Percentiles rank a stretch among this genome's conserved stretches.
Conservation (phyloP, 2,329 filamentous ascomycete genomes). For the Nectriaceae sp. region DNA sequence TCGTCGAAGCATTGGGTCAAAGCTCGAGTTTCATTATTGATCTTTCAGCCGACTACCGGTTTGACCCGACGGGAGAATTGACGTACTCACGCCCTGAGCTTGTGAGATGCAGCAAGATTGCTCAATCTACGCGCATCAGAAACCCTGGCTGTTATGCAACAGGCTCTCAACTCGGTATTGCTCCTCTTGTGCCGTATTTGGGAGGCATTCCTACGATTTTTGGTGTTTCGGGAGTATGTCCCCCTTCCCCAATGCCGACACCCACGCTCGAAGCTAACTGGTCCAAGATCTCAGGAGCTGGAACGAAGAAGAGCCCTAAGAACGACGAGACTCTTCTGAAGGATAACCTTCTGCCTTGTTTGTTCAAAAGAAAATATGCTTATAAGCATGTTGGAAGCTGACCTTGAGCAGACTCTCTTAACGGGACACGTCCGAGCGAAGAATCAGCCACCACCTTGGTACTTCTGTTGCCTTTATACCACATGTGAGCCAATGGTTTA, state of each 20-base stretch:
- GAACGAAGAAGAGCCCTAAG: slow-evolving; percentile 91
- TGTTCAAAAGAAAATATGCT: not conserved
- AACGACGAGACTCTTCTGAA: slow-evolving; percentile 83
- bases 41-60: slow-evolving; percentile 95
- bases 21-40: slow-evolving; percentile 79
- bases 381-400: not conserved
- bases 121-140: slow-evolving; percentile 69
- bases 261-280: not conserved
- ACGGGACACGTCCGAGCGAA: slow-evolving; percentile 91
- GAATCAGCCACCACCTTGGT: slow-evolving; percentile 80
- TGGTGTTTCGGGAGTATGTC: slow-evolving; percentile 75
- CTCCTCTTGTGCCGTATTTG: slow-evolving; percentile 76
- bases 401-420: slow-evolving; percentile 13
- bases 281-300: slow-evolving; percentile 72
- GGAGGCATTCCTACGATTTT: slow-evolving; percentile 81
- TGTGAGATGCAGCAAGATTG: slow-evolving; percentile 73
- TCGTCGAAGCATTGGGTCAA: slow-evolving; percentile 86
- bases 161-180: slow-evolving; percentile 85
- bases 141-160: slow-evolving; percentile 98
- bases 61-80: slow-evolving; percentile 62
- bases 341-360: slow-evolving; percentile 81
- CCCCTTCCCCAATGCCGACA: not conserved
- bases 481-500: slow-evolving; percentile 96
- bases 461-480: slow-evolving; percentile 81
- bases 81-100: slow-evolving; percentile 91